These are phyloP conservation scores for Stagonosporopsis tanaceti DNA, from an alignment of 2,329 filamentous ascomycete genomes.

Conservation along the genomic window DNA sequence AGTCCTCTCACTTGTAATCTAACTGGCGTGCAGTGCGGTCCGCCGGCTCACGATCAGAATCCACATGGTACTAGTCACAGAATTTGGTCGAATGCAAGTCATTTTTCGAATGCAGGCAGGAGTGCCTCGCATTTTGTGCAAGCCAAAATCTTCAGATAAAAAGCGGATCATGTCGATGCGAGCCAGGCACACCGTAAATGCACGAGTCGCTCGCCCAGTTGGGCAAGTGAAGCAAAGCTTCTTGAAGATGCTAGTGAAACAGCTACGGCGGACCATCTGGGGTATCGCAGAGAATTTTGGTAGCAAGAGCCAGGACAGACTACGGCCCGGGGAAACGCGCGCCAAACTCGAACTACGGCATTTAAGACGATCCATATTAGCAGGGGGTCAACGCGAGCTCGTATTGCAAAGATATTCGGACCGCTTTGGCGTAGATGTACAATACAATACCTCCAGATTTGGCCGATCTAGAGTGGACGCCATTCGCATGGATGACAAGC, in stretches of 20 bases:
- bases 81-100: neutral
- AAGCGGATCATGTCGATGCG: neutral
- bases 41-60: neutral
- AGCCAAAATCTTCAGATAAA: neutral
- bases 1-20: neutral
- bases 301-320: neutral
- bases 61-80: neutral
- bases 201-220: neutral
- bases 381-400: constrained; percentile 1
- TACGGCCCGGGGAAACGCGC: neutral
- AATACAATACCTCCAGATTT: neutral
- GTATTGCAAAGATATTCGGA: constrained; percentile 12
- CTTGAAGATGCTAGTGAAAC: neutral
- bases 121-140: neutral
- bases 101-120: neutral
- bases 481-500: neutral
- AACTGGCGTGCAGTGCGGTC: neutral
- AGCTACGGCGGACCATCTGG: constrained; percentile 1
- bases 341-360: constrained; percentile 7
- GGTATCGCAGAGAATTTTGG: constrained; percentile 4
- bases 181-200: neutral
- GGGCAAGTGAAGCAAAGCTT: neutral
- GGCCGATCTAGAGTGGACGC: neutral
- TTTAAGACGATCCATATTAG: neutral
- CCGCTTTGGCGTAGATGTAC: constrained; percentile 11